Percentiles rank a stretch among this genome's conserved stretches.
Conservation (phyloP, 192 early-diverging fungal genomes). For the Paraglomus brasilianum region DNA sequence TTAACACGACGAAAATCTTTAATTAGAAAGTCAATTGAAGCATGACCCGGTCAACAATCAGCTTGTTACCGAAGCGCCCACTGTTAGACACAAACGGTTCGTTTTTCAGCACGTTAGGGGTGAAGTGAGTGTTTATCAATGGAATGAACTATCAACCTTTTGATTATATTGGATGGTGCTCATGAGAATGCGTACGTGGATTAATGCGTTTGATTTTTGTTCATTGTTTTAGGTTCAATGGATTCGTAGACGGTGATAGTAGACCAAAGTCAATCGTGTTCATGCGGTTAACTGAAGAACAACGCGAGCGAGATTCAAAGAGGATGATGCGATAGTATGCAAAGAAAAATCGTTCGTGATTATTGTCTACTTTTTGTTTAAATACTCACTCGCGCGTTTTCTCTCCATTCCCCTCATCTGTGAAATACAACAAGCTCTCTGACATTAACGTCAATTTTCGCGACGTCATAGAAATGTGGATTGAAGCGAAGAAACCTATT, state of each 20-base stretch:
- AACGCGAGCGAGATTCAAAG: constrained; percentile 35
- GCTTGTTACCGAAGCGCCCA: constrained; percentile 48
- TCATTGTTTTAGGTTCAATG: constrained; percentile 55
- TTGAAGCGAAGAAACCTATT: constrained; percentile 70
- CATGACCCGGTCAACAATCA: constrained; percentile 37
- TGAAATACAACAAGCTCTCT: not conserved
- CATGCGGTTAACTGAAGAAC: constrained; percentile 48
- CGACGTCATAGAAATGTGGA: constrained; percentile 74
- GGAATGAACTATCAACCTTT: not conserved
- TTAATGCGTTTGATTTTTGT: not conserved
- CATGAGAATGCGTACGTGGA: no score
- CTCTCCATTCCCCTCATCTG: no score
- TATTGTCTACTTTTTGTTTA: not conserved
- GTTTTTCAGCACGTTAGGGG: constrained; percentile 72
- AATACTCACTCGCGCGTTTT: no score
- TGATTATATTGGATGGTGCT: no score
- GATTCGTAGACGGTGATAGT: constrained; percentile 44
- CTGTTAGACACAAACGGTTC: constrained; percentile 66
- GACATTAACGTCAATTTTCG: constrained; percentile 67
- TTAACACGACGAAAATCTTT: not conserved
- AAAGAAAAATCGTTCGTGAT: not conserved
- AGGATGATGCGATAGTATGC: constrained; percentile 23
- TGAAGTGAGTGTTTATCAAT: constrained; percentile 27
- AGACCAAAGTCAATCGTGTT: constrained; percentile 42
- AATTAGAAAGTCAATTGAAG: constrained; percentile 34